Evolutionary conservation across 441 rosid species (phyloP).

Genomic region (Euphorbia celastroides): DNA sequence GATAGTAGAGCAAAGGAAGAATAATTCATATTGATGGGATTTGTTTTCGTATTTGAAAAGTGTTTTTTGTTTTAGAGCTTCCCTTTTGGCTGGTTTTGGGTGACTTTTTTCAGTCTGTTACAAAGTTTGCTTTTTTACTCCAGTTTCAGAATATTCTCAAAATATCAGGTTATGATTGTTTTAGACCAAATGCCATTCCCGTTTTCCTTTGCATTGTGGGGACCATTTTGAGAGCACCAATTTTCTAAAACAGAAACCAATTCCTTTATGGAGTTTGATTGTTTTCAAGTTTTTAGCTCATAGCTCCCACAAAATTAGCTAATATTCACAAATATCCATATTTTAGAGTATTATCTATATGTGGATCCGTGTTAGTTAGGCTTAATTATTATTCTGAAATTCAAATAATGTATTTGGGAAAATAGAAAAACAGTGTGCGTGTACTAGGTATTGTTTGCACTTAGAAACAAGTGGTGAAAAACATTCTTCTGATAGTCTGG

Average conservation of each 20-base stretch:
- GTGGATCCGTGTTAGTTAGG: neutral
- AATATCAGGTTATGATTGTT: conserved; percentile 23
- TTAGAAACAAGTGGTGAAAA: neutral
- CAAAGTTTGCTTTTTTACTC: neutral
- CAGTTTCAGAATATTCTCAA: conserved; percentile 31
- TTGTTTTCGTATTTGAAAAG: conserved; percentile 27
- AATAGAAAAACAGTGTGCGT: neutral
- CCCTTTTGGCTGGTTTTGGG: conserved; percentile 23
- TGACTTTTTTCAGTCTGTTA: conserved; percentile 2
- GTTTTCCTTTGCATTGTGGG: neutral
- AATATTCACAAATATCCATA: no score
- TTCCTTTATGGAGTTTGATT: neutral
- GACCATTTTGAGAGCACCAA: no score
- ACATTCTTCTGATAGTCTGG: conserved; percentile 12
- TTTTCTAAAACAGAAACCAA: conserved; percentile 3
- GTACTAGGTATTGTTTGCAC: neutral
- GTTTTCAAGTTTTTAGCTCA: no score
- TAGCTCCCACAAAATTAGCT: no score
- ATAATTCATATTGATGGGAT: conserved; percentile 22
- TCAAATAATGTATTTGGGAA: neutral
- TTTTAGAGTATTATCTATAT: no score
- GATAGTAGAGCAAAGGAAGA: no score
- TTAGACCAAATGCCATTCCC: conserved; percentile 1
- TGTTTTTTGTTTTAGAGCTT: conserved; percentile 27
- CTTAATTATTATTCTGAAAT: neutral